phyloP scores from a whole-genome alignment of 768 basidiomycete species.

The Lactifluus rugatus region DNA sequence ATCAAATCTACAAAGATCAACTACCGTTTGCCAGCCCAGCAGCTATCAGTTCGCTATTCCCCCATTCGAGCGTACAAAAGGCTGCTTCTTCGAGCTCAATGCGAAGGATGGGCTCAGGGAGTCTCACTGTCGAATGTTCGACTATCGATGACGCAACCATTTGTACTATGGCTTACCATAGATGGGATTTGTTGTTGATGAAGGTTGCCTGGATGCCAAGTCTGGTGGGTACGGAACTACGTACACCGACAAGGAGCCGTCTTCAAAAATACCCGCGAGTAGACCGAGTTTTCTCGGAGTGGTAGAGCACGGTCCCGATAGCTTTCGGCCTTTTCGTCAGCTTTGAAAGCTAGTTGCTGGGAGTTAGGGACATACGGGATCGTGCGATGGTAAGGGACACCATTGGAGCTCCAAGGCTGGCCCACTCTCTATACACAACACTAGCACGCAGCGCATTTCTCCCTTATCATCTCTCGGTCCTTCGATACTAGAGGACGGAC shows the following conservation, averaged over 20 bases:
- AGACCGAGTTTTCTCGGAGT: conserved; percentile 62
- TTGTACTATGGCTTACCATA: background rate
- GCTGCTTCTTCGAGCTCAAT: conserved; percentile 67
- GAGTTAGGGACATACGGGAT: conserved; percentile 31
- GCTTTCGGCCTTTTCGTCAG: background rate
- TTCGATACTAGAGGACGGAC: conserved; percentile 17
- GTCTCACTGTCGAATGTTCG: conserved; percentile 34
- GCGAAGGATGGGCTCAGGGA: conserved; percentile 55
- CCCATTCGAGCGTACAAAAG: conserved; percentile 86
- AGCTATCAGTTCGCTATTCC: conserved; percentile 72
- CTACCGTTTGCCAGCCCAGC: conserved; percentile 79
- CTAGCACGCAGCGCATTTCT: conserved; percentile 68
- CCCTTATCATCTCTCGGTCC: conserved; percentile 29
- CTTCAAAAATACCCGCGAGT: conserved; percentile 75
- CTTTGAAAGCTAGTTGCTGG: background rate
- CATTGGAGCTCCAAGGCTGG: conserved; percentile 77
- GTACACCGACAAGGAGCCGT: conserved; percentile 75
- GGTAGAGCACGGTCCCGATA: conserved; percentile 10
- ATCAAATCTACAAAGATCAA: background rate
- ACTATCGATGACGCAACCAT: background rate
- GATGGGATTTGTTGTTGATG: background rate
- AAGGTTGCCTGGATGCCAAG: conserved; percentile 21
- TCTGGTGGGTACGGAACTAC: conserved; percentile 71
- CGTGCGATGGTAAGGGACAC: conserved; percentile 86
- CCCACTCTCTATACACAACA: conserved; percentile 75